A percentile compares a stretch with the other conserved stretches of the same genome.
Conservation (phyloP, 208 protist species). For the Phytomonas serpens region DNA sequence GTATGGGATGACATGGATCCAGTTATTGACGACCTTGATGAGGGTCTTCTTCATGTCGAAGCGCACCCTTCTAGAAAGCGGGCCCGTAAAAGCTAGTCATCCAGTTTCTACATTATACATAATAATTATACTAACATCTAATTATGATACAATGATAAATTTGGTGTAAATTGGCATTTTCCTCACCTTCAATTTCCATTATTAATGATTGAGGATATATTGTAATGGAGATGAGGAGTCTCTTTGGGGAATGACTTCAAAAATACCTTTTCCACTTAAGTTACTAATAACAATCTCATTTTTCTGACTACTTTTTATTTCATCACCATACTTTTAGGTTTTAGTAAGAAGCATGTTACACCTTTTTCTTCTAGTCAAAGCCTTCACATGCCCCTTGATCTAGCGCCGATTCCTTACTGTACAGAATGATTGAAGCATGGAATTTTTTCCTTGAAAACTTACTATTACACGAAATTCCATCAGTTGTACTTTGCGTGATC, state of each 20-base stretch:
- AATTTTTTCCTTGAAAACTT: background rate
- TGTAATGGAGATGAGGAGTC: background rate
- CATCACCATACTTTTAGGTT: background rate
- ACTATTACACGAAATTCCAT: background rate
- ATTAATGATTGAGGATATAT: constrained; percentile 4
- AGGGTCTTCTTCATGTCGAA: constrained; percentile 4
- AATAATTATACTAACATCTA: background rate
- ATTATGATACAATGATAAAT: constrained; percentile 8
- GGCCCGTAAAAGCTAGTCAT: background rate
- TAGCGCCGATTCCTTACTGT: background rate
- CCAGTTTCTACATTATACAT: background rate
- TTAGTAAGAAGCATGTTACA: background rate
- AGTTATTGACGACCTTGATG: constrained; percentile 57
- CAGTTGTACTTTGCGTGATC: background rate
- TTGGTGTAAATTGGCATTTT: background rate
- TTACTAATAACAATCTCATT: too few species aligned
- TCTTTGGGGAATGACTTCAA: background rate
- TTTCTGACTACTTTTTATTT: background rate
- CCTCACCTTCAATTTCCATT: background rate
- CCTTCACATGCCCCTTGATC: background rate
- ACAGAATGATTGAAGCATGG: background rate
- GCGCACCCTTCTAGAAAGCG: background rate
- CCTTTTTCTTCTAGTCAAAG: background rate
- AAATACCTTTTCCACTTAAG: background rate
- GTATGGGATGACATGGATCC: constrained; percentile 86